Evolutionary conservation across 352 stramenopile genomes (phyloP), one percentile per base, ranked within the genome.

Genomic region (Pythium angustatum): DNA sequence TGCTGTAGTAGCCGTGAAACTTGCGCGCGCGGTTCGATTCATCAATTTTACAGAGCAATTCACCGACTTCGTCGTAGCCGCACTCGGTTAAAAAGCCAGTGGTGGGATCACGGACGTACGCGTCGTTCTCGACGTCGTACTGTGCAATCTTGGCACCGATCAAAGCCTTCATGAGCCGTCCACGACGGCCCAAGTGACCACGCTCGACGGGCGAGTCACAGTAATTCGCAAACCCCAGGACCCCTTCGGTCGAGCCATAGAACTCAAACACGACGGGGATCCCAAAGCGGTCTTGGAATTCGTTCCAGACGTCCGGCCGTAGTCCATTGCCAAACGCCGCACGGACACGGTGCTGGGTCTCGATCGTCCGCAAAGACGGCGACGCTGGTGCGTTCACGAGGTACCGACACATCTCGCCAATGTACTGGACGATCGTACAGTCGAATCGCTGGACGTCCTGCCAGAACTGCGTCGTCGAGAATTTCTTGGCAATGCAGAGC

Each of bases 1-100:
- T 91, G n/a, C 77, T 72, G 64, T 96, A 92, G 76, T 98, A 98
- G 15, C 91, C 92, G 27, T 91, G 80, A 64, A 98, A 98, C n/a
- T 74, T 62, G 26, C 79, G 74, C 0, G 66, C 68, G 1, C 87
- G 80, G 59, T 94, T 79, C 19, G 64, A 68, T 9, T 62, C 56
- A 14, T 75, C 69, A 21, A 93, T 69, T 9, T 72, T 65, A 4
- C 85, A 84, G 52, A 97, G 83, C 3, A 96, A 72, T 41, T 93
- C 88, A 6, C 87, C 87, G 2, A 87, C 64, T 63, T 95, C 76
- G 43, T 90, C 81, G 27, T 68, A 54, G 3, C 58, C 72, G 41
- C 78, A 90, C 24, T 69, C 34, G 10, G 78, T 62, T 8, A 88
- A 66, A 36, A 88, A 87, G 1, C 85, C 86, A 10, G 66, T 68